Base-by-base conservation (phyloP, 805 yeast species). In the Yarrowia osloensis region DNA sequence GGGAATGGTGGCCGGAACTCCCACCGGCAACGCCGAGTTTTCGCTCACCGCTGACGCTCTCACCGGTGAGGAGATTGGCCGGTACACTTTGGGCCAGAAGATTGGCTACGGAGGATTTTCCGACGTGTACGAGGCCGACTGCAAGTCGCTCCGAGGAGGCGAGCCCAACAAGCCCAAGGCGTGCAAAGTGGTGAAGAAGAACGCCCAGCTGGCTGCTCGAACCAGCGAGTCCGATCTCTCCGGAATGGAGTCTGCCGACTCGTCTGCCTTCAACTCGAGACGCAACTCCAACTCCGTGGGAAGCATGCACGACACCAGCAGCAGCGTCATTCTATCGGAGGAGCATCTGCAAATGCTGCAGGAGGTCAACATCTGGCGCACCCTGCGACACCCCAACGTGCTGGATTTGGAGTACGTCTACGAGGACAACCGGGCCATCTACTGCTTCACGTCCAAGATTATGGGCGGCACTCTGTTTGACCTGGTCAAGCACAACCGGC, bases 71-170 rank as follows among this genome's bases (percentile, higher is more conserved):
- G 75, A 82, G 26, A 85, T 91, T 1, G 86, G 85, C 17, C 85
- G 86, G 70, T 81, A 82, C 78, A 75, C 74, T 33, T 74, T 92
- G 33, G 97, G 96, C 0, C 86, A 86, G 71, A 83, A 88, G 12
- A 87, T 91, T 69, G 97, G 97, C 1, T 85, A 85, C 74, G 97
- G 98, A 15, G 96, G 97, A 0, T 93, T 95, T 89, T 96, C 97
- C 12, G 83, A 88, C 31, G 88, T 92, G 12, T 79, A 96, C 68
- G 94, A 89, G 74, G 89, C 94, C 70, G 68, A 71, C 15, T 74
- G 73, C 26, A 46, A 70, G 26, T 28, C 63, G 4, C 33, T 37
- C n/a, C 47, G 63, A 13, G 63, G 63, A 11, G 77, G 77, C 49
- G 75, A 75, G 17, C 49, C 71, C 21, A 70, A 70, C 59, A 67